Conservation (phyloP, 495 filamentous ascomycete species). For the Penicillium alfredii region DNA sequence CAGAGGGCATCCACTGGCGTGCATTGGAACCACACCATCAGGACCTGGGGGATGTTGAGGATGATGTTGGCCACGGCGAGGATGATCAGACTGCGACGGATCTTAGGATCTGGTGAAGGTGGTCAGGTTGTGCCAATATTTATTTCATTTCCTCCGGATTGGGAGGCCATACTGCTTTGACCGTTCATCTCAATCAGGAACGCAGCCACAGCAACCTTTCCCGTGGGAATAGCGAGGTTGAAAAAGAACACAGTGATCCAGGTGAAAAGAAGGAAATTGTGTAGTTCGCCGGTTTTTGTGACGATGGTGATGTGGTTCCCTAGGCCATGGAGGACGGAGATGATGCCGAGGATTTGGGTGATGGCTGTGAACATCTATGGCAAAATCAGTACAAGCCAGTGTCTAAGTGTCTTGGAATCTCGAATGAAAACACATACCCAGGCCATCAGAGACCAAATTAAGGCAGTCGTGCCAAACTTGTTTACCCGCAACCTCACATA, state of each 20-base stretch:
- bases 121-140: constrained; percentile 1
- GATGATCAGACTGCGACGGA: constrained; percentile 18
- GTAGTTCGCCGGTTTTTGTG: constrained; percentile 12
- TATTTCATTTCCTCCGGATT: too few relatives aligned
- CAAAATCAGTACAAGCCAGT: not conserved
- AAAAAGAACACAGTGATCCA: constrained; percentile 27
- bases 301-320: constrained; percentile 19
- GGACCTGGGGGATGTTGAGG: constrained; percentile 19
- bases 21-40: constrained; percentile 24
- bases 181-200: constrained; percentile 24
- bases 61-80: constrained; percentile 19
- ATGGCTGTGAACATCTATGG: constrained; percentile 14
- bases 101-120: constrained; percentile 16
- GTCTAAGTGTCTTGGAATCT: too few relatives aligned
- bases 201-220: constrained; percentile 20
- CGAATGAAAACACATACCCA: too few relatives aligned
- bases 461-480: constrained; percentile 20
- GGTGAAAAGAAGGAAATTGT: constrained; percentile 22
- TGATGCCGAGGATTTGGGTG: constrained; percentile 19
- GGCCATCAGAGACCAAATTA: constrained; percentile 18
- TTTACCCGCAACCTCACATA: constrained; percentile 22
- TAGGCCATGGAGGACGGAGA: constrained; percentile 20
- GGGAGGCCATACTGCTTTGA: constrained; percentile 14
- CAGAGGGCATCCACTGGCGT: constrained; percentile 15
- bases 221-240: constrained; percentile 22